Conservation (phyloP, 805 yeast species). For the Ascoidea rubescens region DNA sequence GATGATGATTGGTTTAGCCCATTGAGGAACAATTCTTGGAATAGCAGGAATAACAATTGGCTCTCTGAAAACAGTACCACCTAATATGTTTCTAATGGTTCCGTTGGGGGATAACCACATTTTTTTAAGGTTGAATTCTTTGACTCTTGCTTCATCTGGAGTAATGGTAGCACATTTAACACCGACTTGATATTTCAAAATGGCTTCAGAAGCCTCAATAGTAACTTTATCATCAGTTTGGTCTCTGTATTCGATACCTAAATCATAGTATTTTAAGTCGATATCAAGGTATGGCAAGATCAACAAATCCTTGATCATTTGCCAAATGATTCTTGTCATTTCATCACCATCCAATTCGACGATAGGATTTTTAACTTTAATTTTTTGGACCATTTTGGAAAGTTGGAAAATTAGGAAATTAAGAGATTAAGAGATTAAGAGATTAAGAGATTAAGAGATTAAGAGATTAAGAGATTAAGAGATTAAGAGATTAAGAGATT, state of each 20-base stretch:
- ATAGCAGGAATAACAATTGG: conserved; percentile 69
- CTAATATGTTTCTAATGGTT: conserved; percentile 66
- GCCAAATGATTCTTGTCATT: conserved; percentile 80
- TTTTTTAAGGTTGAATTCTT: conserved; percentile 57
- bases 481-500: no score
- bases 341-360: conserved; percentile 81
- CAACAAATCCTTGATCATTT: conserved; percentile 52
- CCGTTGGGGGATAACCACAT: conserved; percentile 87
- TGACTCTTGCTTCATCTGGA: conserved; percentile 69
- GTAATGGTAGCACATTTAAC: conserved; percentile 79
- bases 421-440: no score
- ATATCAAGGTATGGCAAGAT: conserved; percentile 58
- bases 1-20: conserved; percentile 74
- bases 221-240: conserved; percentile 61
- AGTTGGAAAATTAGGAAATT: no score
- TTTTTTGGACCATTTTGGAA: no score
- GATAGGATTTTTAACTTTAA: conserved; percentile 57
- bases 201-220: conserved; percentile 67
- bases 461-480: no score
- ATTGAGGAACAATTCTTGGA: conserved; percentile 64
- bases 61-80: conserved; percentile 78
- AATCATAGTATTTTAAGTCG: conserved; percentile 64
- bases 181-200: conserved; percentile 63
- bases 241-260: conserved; percentile 57
- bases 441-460: no score